phyloP scores from a whole-genome alignment of 2,329 filamentous ascomycete genomes.

The Tolypocladium tropicale region DNA sequence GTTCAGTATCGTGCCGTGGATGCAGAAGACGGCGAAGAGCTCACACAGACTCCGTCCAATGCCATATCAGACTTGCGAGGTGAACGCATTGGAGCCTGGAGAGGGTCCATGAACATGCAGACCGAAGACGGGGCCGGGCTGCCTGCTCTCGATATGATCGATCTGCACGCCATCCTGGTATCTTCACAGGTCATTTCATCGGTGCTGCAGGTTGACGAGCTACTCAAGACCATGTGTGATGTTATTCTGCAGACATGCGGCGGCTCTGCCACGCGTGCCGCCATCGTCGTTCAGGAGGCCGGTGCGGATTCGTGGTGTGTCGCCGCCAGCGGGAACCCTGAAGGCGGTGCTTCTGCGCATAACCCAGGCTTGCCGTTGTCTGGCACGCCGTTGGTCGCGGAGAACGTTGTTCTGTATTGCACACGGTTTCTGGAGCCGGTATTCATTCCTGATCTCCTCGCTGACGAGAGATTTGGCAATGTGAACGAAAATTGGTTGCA shows the following conservation, averaged over 20 bases:
- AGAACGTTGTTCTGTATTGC: constrained; percentile 68
- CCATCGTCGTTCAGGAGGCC: constrained; percentile 63
- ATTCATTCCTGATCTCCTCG: constrained; percentile 62
- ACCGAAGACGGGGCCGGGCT: constrained; percentile 51
- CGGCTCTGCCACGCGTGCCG: constrained; percentile 57
- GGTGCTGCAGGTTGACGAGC: constrained; percentile 62
- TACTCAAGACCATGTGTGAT: constrained; percentile 72
- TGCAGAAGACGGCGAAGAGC: constrained; percentile 32
- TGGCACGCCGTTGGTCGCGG: constrained; percentile 58
- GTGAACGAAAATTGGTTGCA: constrained; percentile 60
- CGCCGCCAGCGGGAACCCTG: constrained; percentile 62
- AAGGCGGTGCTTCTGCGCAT: constrained; percentile 56
- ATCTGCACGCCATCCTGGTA: constrained; percentile 67
- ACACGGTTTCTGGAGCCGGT: constrained; percentile 67
- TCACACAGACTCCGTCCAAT: constrained; percentile 30
- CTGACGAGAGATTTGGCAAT: constrained; percentile 70
- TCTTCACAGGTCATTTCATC: constrained; percentile 74
- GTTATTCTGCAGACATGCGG: constrained; percentile 72
- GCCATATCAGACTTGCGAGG: constrained; percentile 40
- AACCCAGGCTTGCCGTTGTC: constrained; percentile 54
- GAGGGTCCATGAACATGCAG: constrained; percentile 45
- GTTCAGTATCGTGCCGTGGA: constrained; percentile 40
- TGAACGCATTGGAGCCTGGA: constrained; percentile 53
- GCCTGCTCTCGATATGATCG: constrained; percentile 73
- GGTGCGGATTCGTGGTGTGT: constrained; percentile 57